Evolutionary conservation across 345 rosid genomes (phyloP).

Genomic region (Melaleuca alternifolia): DNA sequence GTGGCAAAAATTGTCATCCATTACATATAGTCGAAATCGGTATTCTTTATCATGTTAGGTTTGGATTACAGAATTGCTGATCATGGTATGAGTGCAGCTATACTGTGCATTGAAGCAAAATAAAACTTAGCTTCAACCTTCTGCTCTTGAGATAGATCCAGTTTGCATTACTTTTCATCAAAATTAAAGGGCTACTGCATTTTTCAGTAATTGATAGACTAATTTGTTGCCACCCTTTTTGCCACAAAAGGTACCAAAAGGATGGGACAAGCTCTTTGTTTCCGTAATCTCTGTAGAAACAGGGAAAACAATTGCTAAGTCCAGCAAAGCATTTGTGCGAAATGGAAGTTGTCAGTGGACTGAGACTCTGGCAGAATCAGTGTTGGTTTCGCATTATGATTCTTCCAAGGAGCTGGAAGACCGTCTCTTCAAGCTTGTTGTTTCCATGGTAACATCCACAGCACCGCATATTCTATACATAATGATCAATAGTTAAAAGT

Average conservation of each 20-base stretch:
- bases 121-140: neutral
- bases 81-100: neutral
- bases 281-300: constrained; percentile 31
- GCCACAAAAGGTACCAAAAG: constrained; percentile 39
- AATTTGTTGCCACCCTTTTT: neutral
- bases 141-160: neutral
- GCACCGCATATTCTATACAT: neutral
- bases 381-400: constrained; percentile 21
- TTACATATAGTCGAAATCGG: neutral
- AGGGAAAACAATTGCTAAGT: constrained; percentile 38
- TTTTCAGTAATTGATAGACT: neutral
- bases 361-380: constrained; percentile 30
- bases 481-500: neutral
- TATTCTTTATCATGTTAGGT: neutral
- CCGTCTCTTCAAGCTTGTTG: constrained; percentile 28
- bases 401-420: constrained; percentile 27
- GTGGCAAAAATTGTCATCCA: neutral
- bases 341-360: constrained; percentile 56
- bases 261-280: constrained; percentile 58
- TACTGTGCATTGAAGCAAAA: neutral
- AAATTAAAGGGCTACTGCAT: neutral
- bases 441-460: constrained; percentile 24
- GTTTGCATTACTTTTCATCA: neutral
- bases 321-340: constrained; percentile 22
- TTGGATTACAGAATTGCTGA: neutral